These are phyloP conservation scores for Pythium monospermum DNA, from an alignment of 352 stramenopile species.

Conservation along the genomic window DNA sequence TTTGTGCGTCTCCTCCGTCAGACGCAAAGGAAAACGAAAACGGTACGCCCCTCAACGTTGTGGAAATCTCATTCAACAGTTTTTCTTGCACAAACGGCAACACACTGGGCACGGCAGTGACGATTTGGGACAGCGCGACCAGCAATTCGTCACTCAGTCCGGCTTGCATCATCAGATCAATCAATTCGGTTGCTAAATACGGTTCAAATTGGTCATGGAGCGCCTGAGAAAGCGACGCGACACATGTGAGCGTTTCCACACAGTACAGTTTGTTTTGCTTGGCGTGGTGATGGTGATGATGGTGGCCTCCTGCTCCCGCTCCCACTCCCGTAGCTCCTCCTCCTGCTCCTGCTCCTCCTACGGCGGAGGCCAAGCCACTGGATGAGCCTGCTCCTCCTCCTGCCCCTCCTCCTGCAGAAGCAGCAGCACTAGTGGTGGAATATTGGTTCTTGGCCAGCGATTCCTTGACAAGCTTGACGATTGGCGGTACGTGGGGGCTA, in stretches of 20 bases:
- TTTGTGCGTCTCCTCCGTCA: too few species aligned
- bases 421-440: too few species aligned
- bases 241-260: slow-evolving; percentile 77
- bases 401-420: too few species aligned
- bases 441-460: slow-evolving; percentile 46
- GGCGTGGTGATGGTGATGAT: slow-evolving; percentile 26
- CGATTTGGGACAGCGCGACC: slow-evolving; percentile 89
- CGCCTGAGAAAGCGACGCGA: slow-evolving; percentile 67
- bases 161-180: slow-evolving; percentile 84
- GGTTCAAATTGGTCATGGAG: slow-evolving; percentile 58
- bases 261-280: slow-evolving; percentile 77
- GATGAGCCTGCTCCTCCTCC: too few species aligned
- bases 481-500: slow-evolving; percentile 72
- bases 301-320: neutral
- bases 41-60: slow-evolving; percentile 84
- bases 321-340: slow-evolving; percentile 10
- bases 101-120: slow-evolving; percentile 83
- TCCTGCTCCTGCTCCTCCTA: too few species aligned
- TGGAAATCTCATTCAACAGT: slow-evolving; percentile 95
- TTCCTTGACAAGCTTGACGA: slow-evolving; percentile 76
- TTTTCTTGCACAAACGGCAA: slow-evolving; percentile 91
- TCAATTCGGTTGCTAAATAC: slow-evolving; percentile 63
- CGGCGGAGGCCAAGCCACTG: too few species aligned
- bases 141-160: slow-evolving; percentile 94
- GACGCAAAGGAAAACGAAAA: slow-evolving; percentile 52